Evolutionary conservation across 192 early-diverging fungal genomes (phyloP).

Genomic region (Coemansia sp.): DNA sequence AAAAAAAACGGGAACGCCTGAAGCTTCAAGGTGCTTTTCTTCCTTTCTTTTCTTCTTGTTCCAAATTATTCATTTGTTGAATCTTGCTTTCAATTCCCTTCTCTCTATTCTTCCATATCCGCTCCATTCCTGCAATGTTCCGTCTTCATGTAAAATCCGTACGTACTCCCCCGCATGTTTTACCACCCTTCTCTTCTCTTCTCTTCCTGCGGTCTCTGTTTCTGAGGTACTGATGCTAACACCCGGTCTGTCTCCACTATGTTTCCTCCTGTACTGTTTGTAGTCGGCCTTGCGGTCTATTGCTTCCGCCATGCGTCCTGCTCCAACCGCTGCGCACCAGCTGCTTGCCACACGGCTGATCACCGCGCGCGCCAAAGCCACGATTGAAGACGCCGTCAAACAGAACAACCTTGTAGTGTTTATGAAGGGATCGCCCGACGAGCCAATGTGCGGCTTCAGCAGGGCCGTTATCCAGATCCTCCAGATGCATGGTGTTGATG

Average conservation of each 20-base stretch:
- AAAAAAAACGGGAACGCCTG: no score
- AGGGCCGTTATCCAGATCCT: slow-evolving; percentile 92
- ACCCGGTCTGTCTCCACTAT: background rate
- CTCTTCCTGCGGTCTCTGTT: background rate
- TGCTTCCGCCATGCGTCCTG: background rate
- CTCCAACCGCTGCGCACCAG: slow-evolving; percentile 12
- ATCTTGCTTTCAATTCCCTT: slow-evolving; percentile 1
- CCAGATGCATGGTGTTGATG: slow-evolving; percentile 73
- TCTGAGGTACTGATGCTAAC: slow-evolving; percentile 2
- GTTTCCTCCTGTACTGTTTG: background rate
- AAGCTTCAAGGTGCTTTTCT: background rate
- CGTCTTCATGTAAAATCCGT: slow-evolving; percentile 9
- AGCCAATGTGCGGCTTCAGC: slow-evolving; percentile 93
- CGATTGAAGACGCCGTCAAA: slow-evolving; percentile 56
- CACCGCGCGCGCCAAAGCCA: slow-evolving; percentile 28
- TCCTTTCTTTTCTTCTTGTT: background rate
- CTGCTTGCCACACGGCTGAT: slow-evolving; percentile 32
- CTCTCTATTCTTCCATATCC: background rate
- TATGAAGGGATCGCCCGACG: slow-evolving; percentile 95
- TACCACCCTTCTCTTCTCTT: background rate
- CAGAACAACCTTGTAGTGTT: slow-evolving; percentile 76
- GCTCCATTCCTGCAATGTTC: slow-evolving; percentile 10
- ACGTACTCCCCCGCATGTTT: background rate
- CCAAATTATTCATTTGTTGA: slow-evolving; percentile 1
- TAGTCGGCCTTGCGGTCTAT: slow-evolving; percentile 24